Percentiles rank a stretch among this genome's conserved stretches.
These are phyloP conservation scores for Pseudogymnoascus verrucosus DNA, from an alignment of 2,329 filamentous ascomycete genomes.

Conservation along the genomic window DNA sequence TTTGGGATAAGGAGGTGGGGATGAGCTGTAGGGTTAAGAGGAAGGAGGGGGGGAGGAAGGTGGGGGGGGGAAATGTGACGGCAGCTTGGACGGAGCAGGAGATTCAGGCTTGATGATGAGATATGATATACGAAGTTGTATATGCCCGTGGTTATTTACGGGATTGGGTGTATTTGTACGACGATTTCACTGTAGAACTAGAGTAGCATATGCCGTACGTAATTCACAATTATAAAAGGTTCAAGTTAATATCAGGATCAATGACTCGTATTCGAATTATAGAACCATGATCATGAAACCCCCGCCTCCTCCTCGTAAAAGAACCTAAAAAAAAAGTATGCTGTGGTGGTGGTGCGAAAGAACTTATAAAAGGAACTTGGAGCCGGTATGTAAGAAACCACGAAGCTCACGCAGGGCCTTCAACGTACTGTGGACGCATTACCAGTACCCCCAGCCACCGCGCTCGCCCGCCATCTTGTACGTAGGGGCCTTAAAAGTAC, in stretches of 20 bases:
- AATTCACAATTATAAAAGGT: slow-evolving; percentile 1
- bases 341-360: not conserved
- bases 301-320: not conserved
- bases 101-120: slow-evolving; percentile 52
- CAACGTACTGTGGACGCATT: slow-evolving; percentile 4
- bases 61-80: slow-evolving; percentile 38
- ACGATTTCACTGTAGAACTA: not conserved
- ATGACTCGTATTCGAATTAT: slow-evolving; percentile 9
- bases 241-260: not conserved
- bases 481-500: not conserved
- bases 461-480: not conserved
- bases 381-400: not conserved
- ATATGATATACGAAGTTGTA: slow-evolving; percentile 11
- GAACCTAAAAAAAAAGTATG: not conserved
- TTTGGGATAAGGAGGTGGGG: slow-evolving; percentile 81
- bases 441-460: not conserved
- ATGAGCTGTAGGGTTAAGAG: slow-evolving; percentile 91
- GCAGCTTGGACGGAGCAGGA: slow-evolving; percentile 60
- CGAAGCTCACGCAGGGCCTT: slow-evolving; percentile 3
- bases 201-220: not conserved
- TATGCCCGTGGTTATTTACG: not conserved
- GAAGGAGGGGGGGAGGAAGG: slow-evolving; percentile 61
- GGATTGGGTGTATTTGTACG: not conserved
- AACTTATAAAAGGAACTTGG: not conserved
- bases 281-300: not conserved